A percentile compares a stretch with the other conserved stretches of the same genome.
Conservation (phyloP, 345 rosid species). For the Syzygium jambos region DNA sequence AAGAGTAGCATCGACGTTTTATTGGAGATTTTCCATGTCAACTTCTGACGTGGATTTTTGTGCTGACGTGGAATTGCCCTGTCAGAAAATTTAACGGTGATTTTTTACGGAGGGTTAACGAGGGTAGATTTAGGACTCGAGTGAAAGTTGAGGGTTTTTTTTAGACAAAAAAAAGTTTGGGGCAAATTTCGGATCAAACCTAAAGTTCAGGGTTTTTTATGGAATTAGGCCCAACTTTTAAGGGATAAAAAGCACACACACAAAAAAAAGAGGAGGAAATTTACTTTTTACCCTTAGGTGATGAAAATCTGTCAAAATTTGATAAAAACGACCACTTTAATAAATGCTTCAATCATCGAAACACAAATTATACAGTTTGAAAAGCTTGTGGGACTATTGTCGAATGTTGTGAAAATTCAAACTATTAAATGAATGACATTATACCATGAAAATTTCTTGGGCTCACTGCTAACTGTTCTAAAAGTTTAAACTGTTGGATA, state of each 20-base stretch:
- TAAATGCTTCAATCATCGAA: neutral
- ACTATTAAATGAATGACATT: neutral
- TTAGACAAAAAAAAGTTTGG: no score
- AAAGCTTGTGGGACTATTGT: neutral
- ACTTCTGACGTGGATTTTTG: no score
- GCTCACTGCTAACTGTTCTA: neutral
- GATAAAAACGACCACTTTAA: neutral
- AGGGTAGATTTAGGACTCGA: no score
- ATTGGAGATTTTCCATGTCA: neutral
- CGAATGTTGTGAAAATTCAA: neutral
- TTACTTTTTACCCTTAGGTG: neutral
- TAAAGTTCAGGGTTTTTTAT: no score
- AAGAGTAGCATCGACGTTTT: neutral
- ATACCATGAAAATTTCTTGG: neutral
- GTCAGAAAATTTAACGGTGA: neutral
- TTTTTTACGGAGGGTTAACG: neutral
- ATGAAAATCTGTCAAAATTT: neutral
- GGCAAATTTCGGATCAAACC: neutral
- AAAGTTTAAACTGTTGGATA: neutral
- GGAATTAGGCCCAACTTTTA: neutral
- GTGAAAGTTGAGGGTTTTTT: no score
- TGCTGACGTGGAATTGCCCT: no score
- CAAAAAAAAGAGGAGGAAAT: neutral
- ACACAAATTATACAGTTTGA: neutral
- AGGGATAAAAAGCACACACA: neutral